Conservation (phyloP, 306 rosid genomes). For the Dryas drummondii region DNA sequence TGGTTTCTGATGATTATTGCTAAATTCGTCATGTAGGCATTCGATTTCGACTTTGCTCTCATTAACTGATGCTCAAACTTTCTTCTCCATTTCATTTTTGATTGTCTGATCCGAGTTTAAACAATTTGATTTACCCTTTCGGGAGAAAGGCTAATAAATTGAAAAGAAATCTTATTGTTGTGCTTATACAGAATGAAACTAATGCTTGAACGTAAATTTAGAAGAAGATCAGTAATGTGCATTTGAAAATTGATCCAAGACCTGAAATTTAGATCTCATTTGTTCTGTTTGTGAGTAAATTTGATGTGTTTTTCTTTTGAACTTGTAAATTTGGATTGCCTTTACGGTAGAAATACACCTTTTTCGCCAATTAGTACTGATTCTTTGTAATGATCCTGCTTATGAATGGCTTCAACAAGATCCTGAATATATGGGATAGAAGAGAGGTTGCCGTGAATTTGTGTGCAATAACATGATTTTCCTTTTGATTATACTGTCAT, state of each 20-base stretch:
- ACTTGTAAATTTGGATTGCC: not conserved
- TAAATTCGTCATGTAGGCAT: not conserved
- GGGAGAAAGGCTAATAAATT: not conserved
- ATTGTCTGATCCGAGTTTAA: not conserved
- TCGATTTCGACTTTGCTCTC: not conserved
- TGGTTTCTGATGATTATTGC: not conserved
- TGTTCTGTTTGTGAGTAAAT: not conserved
- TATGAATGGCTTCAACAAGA: not conserved
- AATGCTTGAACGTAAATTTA: not conserved
- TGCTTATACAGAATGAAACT: not conserved
- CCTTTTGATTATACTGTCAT: not conserved
- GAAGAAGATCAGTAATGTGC: conserved; percentile 4
- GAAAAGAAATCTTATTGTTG: not conserved
- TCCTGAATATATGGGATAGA: not conserved
- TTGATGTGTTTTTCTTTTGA: not conserved
- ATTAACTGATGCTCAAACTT: not conserved
- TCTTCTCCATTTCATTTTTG: not conserved
- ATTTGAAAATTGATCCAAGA: not conserved
- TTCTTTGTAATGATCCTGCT: not conserved
- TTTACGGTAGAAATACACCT: not conserved
- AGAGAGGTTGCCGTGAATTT: not conserved
- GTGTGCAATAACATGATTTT: not conserved
- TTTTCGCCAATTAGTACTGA: not conserved
- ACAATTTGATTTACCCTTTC: not conserved
- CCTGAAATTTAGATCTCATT: not conserved